These are phyloP conservation scores for Carex pumila DNA, from an alignment of 176 grass and related monocot genomes.

Conservation along the genomic window DNA sequence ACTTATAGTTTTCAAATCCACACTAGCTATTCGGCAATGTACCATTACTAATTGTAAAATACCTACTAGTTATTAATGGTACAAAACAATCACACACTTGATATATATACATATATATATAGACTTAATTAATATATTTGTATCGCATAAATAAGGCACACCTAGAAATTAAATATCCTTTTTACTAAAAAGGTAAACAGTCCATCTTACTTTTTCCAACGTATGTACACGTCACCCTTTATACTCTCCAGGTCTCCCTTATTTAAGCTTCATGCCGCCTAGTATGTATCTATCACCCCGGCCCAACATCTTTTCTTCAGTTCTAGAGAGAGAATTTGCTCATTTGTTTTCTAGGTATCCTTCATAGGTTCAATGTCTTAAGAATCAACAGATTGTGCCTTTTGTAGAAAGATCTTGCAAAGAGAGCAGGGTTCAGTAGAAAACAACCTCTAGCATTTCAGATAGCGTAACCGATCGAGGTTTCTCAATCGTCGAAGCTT, in stretches of 20 bases:
- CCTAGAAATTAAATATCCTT: background rate
- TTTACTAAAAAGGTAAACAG: background rate
- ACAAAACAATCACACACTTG: background rate
- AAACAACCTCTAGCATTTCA: constrained; percentile 7
- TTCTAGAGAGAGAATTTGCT: background rate
- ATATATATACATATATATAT: background rate
- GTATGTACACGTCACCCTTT: background rate
- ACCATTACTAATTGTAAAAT: too few species aligned
- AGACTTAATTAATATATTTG: background rate
- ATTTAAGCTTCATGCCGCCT: background rate
- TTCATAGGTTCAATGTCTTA: background rate
- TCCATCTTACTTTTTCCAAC: background rate
- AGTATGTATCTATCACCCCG: background rate
- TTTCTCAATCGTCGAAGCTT: too few species aligned
- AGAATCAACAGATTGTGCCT: background rate
- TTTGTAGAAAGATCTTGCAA: background rate
- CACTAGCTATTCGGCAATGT: too few species aligned
- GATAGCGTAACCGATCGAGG: background rate
- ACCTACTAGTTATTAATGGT: too few species aligned
- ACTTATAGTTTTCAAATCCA: too few species aligned
- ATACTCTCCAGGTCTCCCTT: background rate
- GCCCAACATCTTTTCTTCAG: background rate
- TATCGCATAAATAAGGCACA: background rate
- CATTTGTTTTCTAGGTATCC: background rate
- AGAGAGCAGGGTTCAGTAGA: background rate